phyloP scores from a whole-genome alignment of 73 alveolate species.

The Symbiodinium natans region DNA sequence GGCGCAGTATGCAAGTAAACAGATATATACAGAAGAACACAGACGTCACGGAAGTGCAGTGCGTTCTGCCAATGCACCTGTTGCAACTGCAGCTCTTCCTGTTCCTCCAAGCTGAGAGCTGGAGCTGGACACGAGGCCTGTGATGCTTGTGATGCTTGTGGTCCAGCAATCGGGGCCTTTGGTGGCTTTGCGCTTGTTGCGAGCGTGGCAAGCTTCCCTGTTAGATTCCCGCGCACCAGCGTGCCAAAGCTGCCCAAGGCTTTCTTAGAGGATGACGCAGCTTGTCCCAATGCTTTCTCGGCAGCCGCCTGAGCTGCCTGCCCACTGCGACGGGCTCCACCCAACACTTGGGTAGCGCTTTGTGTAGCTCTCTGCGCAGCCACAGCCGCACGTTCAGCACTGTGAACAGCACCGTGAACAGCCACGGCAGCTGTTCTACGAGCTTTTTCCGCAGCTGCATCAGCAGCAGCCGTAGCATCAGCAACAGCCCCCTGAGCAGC shows the following conservation, averaged over 20 bases:
- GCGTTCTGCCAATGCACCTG: too few relatives aligned
- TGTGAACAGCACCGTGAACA: not conserved
- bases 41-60: too few relatives aligned
- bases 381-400: slow-evolving; percentile 22
- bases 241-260: slow-evolving; percentile 13
- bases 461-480: slow-evolving; percentile 27
- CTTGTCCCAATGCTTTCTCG: slow-evolving; percentile 58
- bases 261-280: not conserved
- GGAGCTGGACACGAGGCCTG: too few relatives aligned
- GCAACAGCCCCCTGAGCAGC: not conserved
- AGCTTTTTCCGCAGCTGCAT: slow-evolving; percentile 18
- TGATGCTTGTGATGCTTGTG: too few relatives aligned
- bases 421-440: not conserved
- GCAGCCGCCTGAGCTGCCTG: slow-evolving; percentile 75
- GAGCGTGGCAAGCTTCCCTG: not conserved
- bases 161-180: not conserved
- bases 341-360: slow-evolving; percentile 41
- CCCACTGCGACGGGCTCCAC: slow-evolving; percentile 78
- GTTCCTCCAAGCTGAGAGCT: not conserved
- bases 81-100: slow-evolving; percentile 8
- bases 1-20: too few relatives aligned
- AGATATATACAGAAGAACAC: too few relatives aligned
- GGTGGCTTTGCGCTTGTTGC: not conserved
- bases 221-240: not conserved
- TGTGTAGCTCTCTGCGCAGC: slow-evolving; percentile 41